Conservation (phyloP, 2,329 filamentous ascomycete genomes). For the Rhytidhysteron rufulum region DNA sequence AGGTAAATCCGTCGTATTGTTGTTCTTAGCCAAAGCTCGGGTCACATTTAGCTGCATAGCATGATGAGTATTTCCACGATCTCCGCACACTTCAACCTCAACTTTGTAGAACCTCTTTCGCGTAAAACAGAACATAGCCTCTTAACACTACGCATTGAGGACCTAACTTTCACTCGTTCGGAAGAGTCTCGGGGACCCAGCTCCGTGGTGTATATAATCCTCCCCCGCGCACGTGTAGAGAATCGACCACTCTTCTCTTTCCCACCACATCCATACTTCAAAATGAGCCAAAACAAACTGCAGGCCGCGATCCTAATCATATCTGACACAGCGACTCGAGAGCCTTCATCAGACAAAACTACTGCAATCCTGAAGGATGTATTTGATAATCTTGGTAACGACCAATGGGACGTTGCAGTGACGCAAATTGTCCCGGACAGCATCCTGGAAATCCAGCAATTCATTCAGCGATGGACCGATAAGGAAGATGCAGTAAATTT, state of each 20-base stretch:
- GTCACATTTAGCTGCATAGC: no score
- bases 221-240: no score
- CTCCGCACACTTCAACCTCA: no score
- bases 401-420: conserved; percentile 67
- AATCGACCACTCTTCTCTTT: not conserved
- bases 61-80: no score
- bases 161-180: no score
- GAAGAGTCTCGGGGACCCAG: no score
- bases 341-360: conserved; percentile 75
- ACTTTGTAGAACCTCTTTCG: no score
- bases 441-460: conserved; percentile 67
- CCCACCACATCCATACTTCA: conserved; percentile 8
- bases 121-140: no score
- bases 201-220: no score
- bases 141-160: no score
- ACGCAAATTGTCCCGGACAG: conserved; percentile 78
- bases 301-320: conserved; percentile 78
- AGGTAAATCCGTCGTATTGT: no score
- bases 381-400: conserved; percentile 62
- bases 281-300: conserved; percentile 45
- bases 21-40: no score
- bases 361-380: conserved; percentile 63
- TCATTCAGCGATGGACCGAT: conserved; percentile 72
- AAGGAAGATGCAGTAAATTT: conserved; percentile 61
- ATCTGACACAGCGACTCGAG: conserved; percentile 81